Evolutionary conservation across 83 land plant species (phyloP).

Genomic region (Picea engelmannii): DNA sequence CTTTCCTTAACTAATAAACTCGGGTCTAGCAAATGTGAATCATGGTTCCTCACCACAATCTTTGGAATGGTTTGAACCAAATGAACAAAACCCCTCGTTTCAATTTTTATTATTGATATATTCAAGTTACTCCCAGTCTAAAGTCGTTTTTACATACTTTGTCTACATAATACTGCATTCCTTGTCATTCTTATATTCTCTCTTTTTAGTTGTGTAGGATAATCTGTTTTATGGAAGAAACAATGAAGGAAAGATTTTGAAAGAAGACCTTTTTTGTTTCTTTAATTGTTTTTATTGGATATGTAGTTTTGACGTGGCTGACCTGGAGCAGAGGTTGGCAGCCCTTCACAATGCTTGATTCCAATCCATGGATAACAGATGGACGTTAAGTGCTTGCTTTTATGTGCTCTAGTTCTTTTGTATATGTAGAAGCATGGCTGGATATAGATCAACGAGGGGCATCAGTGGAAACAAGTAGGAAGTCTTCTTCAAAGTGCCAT

Average conservation of each 20-base stretch:
- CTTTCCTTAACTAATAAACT: background rate
- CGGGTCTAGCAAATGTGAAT: background rate
- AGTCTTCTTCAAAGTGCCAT: background rate
- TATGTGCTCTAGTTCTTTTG: background rate
- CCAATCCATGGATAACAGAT: background rate
- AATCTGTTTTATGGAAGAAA: background rate
- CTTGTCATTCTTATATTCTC: background rate
- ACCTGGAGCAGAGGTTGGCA: slow-evolving; percentile 71
- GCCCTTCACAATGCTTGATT: slow-evolving; percentile 55
- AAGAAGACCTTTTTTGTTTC: background rate
- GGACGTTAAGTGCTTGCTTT: background rate
- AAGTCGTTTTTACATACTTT: background rate
- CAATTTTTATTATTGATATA: background rate
- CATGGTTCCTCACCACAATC: background rate
- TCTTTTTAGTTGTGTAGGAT: background rate
- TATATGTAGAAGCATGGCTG: slow-evolving; percentile 1
- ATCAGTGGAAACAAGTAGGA: background rate
- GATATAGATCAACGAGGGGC: background rate
- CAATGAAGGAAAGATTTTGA: background rate
- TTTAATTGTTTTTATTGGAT: background rate
- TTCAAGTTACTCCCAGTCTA: background rate
- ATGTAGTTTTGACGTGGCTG: slow-evolving; percentile 52
- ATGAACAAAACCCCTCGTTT: background rate
- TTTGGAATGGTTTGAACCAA: background rate
- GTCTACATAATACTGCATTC: background rate